phyloP scores from a whole-genome alignment of 1,284 basidiomycete genomes.

The Microbotryum silenes-acaulis region DNA sequence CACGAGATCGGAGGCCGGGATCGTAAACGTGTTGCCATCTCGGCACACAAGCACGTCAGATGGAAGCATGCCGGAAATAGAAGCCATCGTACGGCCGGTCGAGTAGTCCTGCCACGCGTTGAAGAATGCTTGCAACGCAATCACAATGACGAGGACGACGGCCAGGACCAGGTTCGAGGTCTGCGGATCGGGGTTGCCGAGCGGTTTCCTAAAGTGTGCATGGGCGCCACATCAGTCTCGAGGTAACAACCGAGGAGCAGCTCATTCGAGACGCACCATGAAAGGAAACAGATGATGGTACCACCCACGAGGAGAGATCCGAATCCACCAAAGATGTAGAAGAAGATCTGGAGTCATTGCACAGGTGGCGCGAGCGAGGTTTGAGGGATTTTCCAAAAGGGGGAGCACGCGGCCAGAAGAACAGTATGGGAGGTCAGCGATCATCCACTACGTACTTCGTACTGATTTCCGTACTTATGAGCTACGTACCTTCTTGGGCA shows the following conservation, averaged over 20 bases:
- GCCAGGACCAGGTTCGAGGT: constrained; percentile 47
- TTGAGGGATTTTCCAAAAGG: no score
- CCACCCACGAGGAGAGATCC: constrained; percentile 53
- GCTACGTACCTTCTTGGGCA: no score
- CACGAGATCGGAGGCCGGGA: constrained; percentile 41
- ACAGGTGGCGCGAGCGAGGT: no score
- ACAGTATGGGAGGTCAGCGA: not conserved
- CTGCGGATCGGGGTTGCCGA: constrained; percentile 44
- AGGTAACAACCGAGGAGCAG: constrained; percentile 2
- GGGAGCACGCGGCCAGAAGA: not conserved
- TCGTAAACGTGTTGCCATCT: constrained; percentile 38
- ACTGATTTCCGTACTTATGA: no score
- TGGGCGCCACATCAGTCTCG: no score
- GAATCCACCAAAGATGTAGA: constrained; percentile 49
- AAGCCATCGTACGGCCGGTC: constrained; percentile 44
- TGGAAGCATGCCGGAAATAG: constrained; percentile 46
- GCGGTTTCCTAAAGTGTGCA: constrained; percentile 42
- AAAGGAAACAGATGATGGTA: constrained; percentile 45
- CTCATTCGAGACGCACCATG: constrained; percentile 39
- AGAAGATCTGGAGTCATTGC: constrained; percentile 37
- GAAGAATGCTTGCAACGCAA: constrained; percentile 45
- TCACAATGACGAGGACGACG: constrained; percentile 45
- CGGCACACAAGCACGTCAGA: constrained; percentile 42
- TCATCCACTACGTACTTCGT: not conserved
- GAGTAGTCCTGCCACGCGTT: constrained; percentile 48